These are phyloP conservation scores for Nemania bipapillata DNA, from an alignment of 2,329 filamentous ascomycete species.

Conservation along the genomic window DNA sequence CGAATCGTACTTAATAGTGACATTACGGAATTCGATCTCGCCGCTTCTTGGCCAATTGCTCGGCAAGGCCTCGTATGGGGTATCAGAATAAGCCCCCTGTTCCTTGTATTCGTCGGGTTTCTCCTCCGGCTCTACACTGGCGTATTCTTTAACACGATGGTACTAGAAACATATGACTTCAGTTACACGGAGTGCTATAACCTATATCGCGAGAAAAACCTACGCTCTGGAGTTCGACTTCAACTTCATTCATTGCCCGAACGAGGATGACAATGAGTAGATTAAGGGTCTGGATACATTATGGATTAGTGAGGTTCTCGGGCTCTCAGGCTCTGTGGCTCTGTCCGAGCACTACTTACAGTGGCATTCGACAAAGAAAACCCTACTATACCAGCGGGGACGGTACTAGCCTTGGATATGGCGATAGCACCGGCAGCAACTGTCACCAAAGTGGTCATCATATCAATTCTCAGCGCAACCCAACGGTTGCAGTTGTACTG, in stretches of 20 bases:
- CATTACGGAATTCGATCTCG: conserved; percentile 63
- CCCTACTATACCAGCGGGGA: conserved; percentile 65
- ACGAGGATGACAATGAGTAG: conserved; percentile 64
- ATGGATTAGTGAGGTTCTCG: conserved; percentile 34
- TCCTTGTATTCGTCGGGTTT: conserved; percentile 57
- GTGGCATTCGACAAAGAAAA: conserved; percentile 68
- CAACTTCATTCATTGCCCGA: conserved; percentile 65
- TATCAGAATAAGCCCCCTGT: conserved; percentile 56
- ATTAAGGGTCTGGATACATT: conserved; percentile 55
- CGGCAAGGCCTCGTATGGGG: conserved; percentile 54
- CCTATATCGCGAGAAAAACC: conserved; percentile 41
- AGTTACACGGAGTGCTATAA: background rate
- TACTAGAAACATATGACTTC: conserved; percentile 51
- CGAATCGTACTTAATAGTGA: conserved; percentile 61
- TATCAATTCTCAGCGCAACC: conserved; percentile 66
- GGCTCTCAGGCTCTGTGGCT: too few species aligned
- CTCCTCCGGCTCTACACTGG: conserved; percentile 59
- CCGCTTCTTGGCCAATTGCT: conserved; percentile 59
- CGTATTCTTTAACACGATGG: conserved; percentile 62
- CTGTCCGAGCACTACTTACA: conserved; percentile 41
- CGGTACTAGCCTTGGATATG: conserved; percentile 58
- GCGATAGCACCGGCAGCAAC: conserved; percentile 65
- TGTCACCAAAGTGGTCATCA: conserved; percentile 64
- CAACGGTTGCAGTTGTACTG: conserved; percentile 68
- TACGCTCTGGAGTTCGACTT: conserved; percentile 67